Percentiles rank a stretch among this genome's conserved stretches.
phyloP scores from a whole-genome alignment of 2,329 filamentous ascomycete genomes.

The Talaromyces verruculosus region DNA sequence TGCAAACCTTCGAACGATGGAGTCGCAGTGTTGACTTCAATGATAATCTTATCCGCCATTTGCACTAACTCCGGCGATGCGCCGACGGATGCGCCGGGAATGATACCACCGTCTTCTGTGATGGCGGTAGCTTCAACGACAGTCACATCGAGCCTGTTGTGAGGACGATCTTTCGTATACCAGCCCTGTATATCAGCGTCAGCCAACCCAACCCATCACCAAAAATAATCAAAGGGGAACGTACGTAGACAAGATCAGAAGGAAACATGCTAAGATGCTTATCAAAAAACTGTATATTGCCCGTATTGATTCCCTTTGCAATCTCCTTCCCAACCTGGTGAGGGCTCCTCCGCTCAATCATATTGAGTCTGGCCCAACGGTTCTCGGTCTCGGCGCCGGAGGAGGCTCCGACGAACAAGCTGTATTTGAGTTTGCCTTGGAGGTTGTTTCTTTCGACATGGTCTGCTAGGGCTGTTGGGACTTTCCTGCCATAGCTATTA shows the following conservation, averaged over 20 bases:
- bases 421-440: slow-evolving; percentile 81
- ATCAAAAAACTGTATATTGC: slow-evolving; percentile 87
- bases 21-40: slow-evolving; percentile 85
- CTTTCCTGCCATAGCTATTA: slow-evolving; percentile 58
- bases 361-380: slow-evolving; percentile 82
- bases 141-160: slow-evolving; percentile 74
- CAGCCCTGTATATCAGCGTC: slow-evolving; percentile 50
- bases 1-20: slow-evolving; percentile 85
- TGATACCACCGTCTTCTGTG: slow-evolving; percentile 83
- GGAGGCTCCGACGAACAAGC: slow-evolving; percentile 84
- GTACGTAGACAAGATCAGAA: slow-evolving; percentile 75
- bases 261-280: slow-evolving; percentile 95
- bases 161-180: slow-evolving; percentile 77
- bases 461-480: slow-evolving; percentile 80
- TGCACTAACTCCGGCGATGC: slow-evolving; percentile 83
- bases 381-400: slow-evolving; percentile 89
- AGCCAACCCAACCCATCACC: too few species aligned
- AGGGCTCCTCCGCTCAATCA: slow-evolving; percentile 81
- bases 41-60: slow-evolving; percentile 89
- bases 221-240: slow-evolving; percentile 20
- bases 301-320: slow-evolving; percentile 84
- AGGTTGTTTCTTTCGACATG: slow-evolving; percentile 85
- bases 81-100: slow-evolving; percentile 81
- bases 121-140: slow-evolving; percentile 86
- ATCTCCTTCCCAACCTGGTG: slow-evolving; percentile 92